Percentiles rank a stretch among this genome's conserved stretches.
phyloP scores from a whole-genome alignment of 495 filamentous ascomycete species.

The Penicillium manginii region DNA sequence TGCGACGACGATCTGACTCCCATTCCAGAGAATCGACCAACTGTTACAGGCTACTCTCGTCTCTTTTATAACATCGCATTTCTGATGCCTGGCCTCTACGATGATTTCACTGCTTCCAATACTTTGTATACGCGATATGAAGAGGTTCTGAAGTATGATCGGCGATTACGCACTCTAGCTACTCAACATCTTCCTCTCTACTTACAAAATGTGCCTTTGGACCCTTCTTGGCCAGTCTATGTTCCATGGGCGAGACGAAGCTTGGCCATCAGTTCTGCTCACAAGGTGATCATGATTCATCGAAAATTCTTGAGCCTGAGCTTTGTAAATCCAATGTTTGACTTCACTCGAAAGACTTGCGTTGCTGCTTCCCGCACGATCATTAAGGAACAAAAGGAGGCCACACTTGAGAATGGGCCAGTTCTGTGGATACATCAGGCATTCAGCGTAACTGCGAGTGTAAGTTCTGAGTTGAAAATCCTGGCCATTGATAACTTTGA shows the following conservation, averaged over 20 bases:
- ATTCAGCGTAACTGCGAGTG: conserved; percentile 34
- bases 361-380: conserved; percentile 43
- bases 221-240: conserved; percentile 43
- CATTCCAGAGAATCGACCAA: conserved; percentile 35
- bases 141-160: conserved; percentile 43
- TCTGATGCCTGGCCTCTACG: conserved; percentile 42
- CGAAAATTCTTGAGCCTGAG: conserved; percentile 44
- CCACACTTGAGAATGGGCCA: conserved; percentile 35
- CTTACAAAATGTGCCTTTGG: conserved; percentile 32
- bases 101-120: conserved; percentile 33
- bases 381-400: conserved; percentile 40
- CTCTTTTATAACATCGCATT: conserved; percentile 41
- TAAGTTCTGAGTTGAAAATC: conserved; percentile 5
- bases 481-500: too few relatives aligned
- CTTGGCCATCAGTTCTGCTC: conserved; percentile 40
- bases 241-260: conserved; percentile 39
- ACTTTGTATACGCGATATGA: conserved; percentile 42
- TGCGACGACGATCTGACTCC: conserved; percentile 38
- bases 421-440: conserved; percentile 48
- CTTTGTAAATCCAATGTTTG: conserved; percentile 44
- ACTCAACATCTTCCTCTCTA: conserved; percentile 31
- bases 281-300: conserved; percentile 55
- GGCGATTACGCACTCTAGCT: conserved; percentile 34
- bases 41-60: conserved; percentile 34
- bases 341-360: conserved; percentile 42